Percentiles rank a stretch among this genome's conserved stretches.
phyloP scores from a whole-genome alignment of 139 green algal genomes.

The Chlamydomonas schloesseri region DNA sequence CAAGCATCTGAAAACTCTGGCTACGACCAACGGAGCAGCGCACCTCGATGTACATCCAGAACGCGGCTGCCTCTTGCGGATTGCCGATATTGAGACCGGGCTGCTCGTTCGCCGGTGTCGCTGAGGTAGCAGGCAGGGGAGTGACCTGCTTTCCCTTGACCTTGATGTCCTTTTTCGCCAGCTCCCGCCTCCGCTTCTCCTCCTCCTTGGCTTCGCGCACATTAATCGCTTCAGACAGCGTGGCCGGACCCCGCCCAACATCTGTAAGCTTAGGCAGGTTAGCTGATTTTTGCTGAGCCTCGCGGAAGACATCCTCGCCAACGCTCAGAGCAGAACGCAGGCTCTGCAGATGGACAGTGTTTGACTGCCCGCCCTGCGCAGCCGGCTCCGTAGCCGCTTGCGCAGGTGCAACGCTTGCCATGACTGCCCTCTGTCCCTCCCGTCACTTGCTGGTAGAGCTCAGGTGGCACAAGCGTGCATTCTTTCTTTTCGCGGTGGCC shows the following conservation, averaged over 20 bases:
- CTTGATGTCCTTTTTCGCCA: constrained; percentile 58
- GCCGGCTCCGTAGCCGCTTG: no score
- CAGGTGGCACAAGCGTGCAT: no score
- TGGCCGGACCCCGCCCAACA: constrained; percentile 49
- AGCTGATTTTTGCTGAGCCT: constrained; percentile 30
- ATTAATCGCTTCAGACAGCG: constrained; percentile 66
- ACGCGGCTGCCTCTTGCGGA: constrained; percentile 61
- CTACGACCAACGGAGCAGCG: neutral
- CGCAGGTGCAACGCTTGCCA: no score
- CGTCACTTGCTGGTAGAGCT: no score
- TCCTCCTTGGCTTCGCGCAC: constrained; percentile 65
- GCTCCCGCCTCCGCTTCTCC: constrained; percentile 48
- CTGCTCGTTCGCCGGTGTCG: neutral
- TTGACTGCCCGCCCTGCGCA: neutral
- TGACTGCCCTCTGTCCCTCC: no score
- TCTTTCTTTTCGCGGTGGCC: no score
- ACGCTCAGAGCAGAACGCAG: neutral
- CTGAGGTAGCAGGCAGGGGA: constrained; percentile 43
- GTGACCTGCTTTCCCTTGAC: constrained; percentile 36
- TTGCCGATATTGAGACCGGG: constrained; percentile 64
- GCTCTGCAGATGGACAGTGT: neutral
- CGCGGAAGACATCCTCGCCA: constrained; percentile 42
- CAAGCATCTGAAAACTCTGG: neutral
- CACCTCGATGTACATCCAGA: constrained; percentile 82
- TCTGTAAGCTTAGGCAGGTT: constrained; percentile 9